These are phyloP conservation scores for Alternaria novae-zelandiae DNA, from an alignment of 2,329 filamentous ascomycete genomes.

Conservation along the genomic window DNA sequence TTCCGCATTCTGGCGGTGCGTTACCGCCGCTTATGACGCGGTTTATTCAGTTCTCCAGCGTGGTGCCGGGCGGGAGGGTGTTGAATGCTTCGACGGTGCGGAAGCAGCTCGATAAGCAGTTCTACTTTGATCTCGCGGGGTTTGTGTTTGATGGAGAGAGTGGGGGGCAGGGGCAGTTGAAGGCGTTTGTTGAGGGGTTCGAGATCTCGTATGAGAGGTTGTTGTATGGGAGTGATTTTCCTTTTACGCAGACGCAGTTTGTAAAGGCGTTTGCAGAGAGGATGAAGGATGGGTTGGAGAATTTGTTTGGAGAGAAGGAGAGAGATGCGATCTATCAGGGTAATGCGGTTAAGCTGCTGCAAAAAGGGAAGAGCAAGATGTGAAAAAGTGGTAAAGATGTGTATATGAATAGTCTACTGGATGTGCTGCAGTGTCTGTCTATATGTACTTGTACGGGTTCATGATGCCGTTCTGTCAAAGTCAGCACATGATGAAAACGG, in stretches of 20 bases:
- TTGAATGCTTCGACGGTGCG: constrained; percentile 36
- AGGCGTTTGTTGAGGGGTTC: constrained; percentile 54
- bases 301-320: constrained; percentile 45
- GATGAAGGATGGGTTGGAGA: constrained; percentile 52
- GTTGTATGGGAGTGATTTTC: constrained; percentile 62
- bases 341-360: constrained; percentile 48
- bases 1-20: constrained; percentile 58
- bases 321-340: constrained; percentile 47
- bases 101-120: constrained; percentile 47
- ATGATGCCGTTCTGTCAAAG: constrained; percentile 84
- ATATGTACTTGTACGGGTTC: constrained; percentile 98
- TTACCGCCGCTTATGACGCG: constrained; percentile 55
- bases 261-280: constrained; percentile 48
- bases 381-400: not conserved
- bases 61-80: constrained; percentile 46
- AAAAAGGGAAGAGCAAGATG: constrained; percentile 4
- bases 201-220: constrained; percentile 48
- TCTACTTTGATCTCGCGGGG: constrained; percentile 62
- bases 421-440: constrained; percentile 29
- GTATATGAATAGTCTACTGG: constrained; percentile 4
- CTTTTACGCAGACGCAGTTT: constrained; percentile 53
- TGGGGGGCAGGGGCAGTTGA: constrained; percentile 52
- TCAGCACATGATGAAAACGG: constrained; percentile 25
- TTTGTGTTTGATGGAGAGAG: constrained; percentile 53
- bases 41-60: constrained; percentile 49